Evolutionary conservation across 2,329 filamentous ascomycete species (phyloP).

Genomic region (Dryadomyces quercus-mongolicae): DNA sequence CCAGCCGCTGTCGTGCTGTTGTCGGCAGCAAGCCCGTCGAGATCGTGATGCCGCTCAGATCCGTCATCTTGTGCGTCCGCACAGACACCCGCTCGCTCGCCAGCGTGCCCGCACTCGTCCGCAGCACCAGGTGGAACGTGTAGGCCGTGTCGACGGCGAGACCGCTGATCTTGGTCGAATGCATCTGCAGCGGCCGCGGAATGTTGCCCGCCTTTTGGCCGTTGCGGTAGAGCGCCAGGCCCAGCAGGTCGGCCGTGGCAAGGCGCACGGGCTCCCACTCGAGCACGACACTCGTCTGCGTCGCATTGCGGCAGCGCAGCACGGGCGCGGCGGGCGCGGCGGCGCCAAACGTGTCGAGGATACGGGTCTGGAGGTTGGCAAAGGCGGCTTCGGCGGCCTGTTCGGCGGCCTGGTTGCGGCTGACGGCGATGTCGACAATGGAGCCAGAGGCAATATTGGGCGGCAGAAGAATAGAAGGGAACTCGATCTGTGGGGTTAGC

Average conservation of each 20-base stretch:
- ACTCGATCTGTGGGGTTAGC: slow-evolving; percentile 64
- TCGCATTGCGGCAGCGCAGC: slow-evolving; percentile 89
- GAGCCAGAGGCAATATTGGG: slow-evolving; percentile 90
- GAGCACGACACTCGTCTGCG: slow-evolving; percentile 94
- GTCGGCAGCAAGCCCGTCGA: slow-evolving; percentile 77
- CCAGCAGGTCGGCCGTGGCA: slow-evolving; percentile 82
- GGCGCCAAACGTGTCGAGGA: slow-evolving; percentile 76
- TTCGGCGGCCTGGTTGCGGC: slow-evolving; percentile 75
- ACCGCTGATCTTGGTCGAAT: slow-evolving; percentile 93
- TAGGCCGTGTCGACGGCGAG: slow-evolving; percentile 96
- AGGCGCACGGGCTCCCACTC: slow-evolving; percentile 96
- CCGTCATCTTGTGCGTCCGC: slow-evolving; percentile 96
- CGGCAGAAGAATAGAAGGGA: slow-evolving; percentile 91
- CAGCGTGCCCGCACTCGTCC: slow-evolving; percentile 81
- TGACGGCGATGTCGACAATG: slow-evolving; percentile 95
- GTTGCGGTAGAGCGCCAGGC: slow-evolving; percentile 85
- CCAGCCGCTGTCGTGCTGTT: slow-evolving; percentile 59
- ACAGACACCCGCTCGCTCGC: slow-evolving; percentile 74
- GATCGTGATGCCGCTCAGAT: slow-evolving; percentile 88
- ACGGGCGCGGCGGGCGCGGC: slow-evolving; percentile 63
- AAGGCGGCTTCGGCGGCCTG: slow-evolving; percentile 63
- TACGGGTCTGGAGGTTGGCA: slow-evolving; percentile 74
- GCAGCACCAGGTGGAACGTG: slow-evolving; percentile 81
- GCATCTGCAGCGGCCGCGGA: slow-evolving; percentile 72
- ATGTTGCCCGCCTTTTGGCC: slow-evolving; percentile 94